Base-by-base conservation (phyloP, 371 early-diverging fungal genomes). In the Mucor lusitanicus region DNA sequence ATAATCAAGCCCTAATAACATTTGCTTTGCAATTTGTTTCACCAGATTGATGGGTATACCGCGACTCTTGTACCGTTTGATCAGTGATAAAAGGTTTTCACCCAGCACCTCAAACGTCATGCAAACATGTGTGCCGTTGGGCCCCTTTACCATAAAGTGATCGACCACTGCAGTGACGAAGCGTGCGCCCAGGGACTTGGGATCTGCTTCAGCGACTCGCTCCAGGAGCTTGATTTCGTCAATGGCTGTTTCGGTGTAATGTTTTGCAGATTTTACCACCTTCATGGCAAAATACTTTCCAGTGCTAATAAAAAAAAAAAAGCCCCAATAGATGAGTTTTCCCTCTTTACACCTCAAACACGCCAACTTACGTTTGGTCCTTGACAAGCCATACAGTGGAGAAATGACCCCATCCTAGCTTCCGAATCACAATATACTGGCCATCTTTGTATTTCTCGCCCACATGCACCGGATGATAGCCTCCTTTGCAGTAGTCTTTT, bases 371-470 rank as follows among this genome's bases (percentile, higher is more conserved):
- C 89, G 73, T 81, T 64, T 81, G 80, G 76, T 98, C 97, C 63
- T 85, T 83, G 17, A 93, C 91, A 64, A 99, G 88, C 98, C 98
- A 98, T n/a, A 99, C 99, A 0, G 98, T 98, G 1, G 96, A 96
- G 71, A 99, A 99, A 71, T 99, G 99, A 13, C 99, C 99, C 98
- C 98, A 99, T n/a, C 99, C 99, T 28, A 99, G 86, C 76, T 99
- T 99, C 44, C 97, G 88, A 35, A 98, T 75, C 1, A 96, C 88
- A 28, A 78, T 75, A 80, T 99, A 99, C 37, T 91, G 87, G 1
- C 90, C 87, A 23, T 93, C 86, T 57, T 92, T 88, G 72, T 92
- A 96, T 17, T 64, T 72, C 68, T 97, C 98, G 1, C 95, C 96
- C 40, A 95, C 83, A 59, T 88, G 82, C 28, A 97, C 91, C 1